Base-by-base conservation (phyloP, 1,139 yeast species). In the Diutina scorzettiae region DNA sequence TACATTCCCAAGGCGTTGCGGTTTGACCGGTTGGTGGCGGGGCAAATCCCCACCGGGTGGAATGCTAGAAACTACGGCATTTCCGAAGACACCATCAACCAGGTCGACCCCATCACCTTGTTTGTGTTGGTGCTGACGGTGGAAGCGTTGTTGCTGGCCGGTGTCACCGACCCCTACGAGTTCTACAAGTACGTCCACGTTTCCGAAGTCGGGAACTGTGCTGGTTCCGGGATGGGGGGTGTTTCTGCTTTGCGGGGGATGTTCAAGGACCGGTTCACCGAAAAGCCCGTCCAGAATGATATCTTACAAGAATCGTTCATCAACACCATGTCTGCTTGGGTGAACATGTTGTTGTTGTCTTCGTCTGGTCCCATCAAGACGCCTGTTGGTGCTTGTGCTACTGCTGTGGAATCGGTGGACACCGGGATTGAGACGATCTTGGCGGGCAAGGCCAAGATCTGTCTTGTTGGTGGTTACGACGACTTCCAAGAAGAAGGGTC, bases 211-310 rank as follows among this genome's bases (percentile, higher is more conserved):
- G 98, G 98, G 71, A 91, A 91, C 77, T 87, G 97, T 74, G 83
- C 96, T 43, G 98, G 98, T 71, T 87, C 97, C 45, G 98, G 98
- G 78, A 89, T 91, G 95, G 98, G 98, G 67, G 98, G 98, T 81
- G 94, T 89, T 52, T 64, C 82, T 54, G 98, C 98, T 45, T 69
- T 91, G 59, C 84, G 94, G 65, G 96, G 96, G 54, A 91, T 91
- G 97, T 91, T 87, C 73, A 87, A 76, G 67, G 96, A 89, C 61
- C 81, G 98, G 69, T 89, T 72, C 69, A 71, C 77, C 53, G 98
- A 91, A 60, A 73, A 73, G 63, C 96, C 95, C 46, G 96, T 89
- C 45, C 98, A 91, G 71, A 91, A 85, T 60, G 98, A 91, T 66
- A 82, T 91, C 53, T 73, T 91, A 55, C 98, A 89, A 69, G 98